Percentiles rank a stretch among this genome's conserved stretches.
phyloP scores from a whole-genome alignment of 345 rosid species.

The Moricandia arvensis region DNA sequence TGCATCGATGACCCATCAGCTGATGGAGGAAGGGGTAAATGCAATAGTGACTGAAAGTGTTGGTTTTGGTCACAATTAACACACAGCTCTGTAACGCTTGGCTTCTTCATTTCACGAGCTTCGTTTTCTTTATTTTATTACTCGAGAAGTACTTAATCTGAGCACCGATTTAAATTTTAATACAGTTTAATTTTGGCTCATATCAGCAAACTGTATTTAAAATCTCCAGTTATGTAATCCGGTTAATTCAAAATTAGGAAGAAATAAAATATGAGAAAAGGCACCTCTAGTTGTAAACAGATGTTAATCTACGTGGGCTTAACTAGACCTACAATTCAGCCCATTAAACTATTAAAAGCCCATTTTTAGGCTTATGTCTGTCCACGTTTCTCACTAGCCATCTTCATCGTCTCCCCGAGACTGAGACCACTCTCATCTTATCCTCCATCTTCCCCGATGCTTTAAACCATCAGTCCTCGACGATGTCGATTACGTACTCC shows the following conservation, averaged over 20 bases:
- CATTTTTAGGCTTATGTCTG: neutral
- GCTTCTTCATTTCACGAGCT: too few species aligned
- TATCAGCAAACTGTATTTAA: neutral
- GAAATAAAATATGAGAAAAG: neutral
- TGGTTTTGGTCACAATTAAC: neutral
- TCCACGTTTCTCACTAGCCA: neutral
- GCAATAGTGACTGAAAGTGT: too few species aligned
- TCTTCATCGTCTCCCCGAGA: neutral
- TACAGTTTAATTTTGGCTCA: neutral
- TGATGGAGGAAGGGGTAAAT: too few species aligned
- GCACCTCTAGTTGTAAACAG: too few species aligned
- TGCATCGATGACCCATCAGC: too few species aligned
- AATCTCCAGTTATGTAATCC: neutral
- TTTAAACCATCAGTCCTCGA: conserved; percentile 11
- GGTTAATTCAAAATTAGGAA: neutral
- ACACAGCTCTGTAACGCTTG: too few species aligned
- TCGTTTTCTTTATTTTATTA: too few species aligned
- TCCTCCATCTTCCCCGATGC: conserved; percentile 20
- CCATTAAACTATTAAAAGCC: conserved; percentile 2
- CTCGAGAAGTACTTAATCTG: too few species aligned
- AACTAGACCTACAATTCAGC: neutral
- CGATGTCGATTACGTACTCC: conserved; percentile 34
- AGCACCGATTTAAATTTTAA: too few species aligned
- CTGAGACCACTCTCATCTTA: neutral
- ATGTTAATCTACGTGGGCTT: neutral